Conservation (phyloP, 176 grass and related monocot species). For the Aegilops speltoides region DNA sequence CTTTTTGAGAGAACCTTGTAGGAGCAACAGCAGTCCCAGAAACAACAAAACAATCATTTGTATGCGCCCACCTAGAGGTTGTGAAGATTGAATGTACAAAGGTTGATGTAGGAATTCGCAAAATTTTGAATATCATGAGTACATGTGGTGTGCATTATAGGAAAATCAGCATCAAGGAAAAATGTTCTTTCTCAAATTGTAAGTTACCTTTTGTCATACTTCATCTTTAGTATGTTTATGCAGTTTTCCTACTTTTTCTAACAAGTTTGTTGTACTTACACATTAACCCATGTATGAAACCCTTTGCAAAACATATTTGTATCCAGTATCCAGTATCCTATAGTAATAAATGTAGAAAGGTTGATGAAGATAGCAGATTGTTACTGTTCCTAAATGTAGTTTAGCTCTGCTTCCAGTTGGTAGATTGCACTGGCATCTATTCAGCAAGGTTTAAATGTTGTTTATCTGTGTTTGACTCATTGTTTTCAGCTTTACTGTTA, state of each 20-base stretch:
- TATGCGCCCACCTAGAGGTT: not conserved
- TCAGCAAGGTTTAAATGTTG: no score
- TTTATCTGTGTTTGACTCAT: no score
- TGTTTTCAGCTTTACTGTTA: not conserved
- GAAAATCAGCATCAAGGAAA: not conserved
- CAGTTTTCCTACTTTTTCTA: not conserved
- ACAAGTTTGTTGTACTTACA: not conserved
- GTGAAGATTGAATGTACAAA: not conserved
- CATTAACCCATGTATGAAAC: not conserved
- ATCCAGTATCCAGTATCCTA: not conserved
- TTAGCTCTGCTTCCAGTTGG: not conserved
- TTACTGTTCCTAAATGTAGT: not conserved
- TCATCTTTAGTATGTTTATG: not conserved
- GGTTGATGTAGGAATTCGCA: not conserved
- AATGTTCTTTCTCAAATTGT: not conserved
- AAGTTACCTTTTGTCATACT: no score
- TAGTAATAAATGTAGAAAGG: no score
- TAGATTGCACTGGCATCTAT: no score
- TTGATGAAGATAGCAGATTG: not conserved
- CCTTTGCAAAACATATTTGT: not conserved
- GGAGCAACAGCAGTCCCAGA: not conserved
- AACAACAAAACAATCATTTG: not conserved
- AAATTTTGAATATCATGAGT: not conserved
- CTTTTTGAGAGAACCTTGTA: not conserved
- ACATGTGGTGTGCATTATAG: not conserved